Conservation (phyloP, 176 grass and related monocot species). For the Alopecurus myosuroides region DNA sequence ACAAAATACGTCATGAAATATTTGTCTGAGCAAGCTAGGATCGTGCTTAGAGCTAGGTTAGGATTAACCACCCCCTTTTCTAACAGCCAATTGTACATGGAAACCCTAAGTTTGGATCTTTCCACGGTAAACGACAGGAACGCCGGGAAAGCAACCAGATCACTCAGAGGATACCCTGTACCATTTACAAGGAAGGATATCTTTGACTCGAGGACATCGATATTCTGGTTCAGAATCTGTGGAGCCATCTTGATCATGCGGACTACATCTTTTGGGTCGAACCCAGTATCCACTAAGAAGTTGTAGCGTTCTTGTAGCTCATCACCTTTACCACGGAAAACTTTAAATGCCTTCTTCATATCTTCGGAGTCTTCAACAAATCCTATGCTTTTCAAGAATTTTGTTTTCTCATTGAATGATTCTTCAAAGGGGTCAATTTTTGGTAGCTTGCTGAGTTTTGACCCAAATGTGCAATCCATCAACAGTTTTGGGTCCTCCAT, state of each 20-base stretch:
- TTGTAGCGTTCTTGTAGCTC: slow-evolving; percentile 54
- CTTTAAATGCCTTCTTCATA: slow-evolving; percentile 48
- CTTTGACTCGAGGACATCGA: slow-evolving; percentile 45
- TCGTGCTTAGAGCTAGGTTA: slow-evolving; percentile 33
- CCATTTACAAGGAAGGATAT: slow-evolving; percentile 49
- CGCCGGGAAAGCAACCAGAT: slow-evolving; percentile 37
- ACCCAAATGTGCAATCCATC: slow-evolving; percentile 44
- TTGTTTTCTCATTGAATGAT: slow-evolving; percentile 34
- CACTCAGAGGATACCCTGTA: slow-evolving; percentile 42
- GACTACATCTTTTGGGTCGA: slow-evolving; percentile 40
- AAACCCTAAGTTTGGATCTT: slow-evolving; percentile 46
- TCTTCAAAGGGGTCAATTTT: slow-evolving; percentile 14
- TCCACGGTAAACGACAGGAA: slow-evolving; percentile 47
- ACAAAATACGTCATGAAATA: slow-evolving; percentile 25
- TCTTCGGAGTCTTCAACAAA: slow-evolving; percentile 47
- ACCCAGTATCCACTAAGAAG: slow-evolving; percentile 47
- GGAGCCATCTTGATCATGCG: slow-evolving; percentile 49
- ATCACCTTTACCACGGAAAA: slow-evolving; percentile 57
- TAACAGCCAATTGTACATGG: slow-evolving; percentile 62
- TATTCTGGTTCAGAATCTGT: slow-evolving; percentile 58
- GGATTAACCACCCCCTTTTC: slow-evolving; percentile 32
- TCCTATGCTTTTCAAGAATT: slow-evolving; percentile 50
- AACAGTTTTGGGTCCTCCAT: slow-evolving; percentile 43
- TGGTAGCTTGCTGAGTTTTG: slow-evolving; percentile 35
- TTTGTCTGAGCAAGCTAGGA: slow-evolving; percentile 55